These are phyloP conservation scores for Fusarium proliferatum DNA, from an alignment of 2,329 filamentous ascomycete species.

Conservation along the genomic window DNA sequence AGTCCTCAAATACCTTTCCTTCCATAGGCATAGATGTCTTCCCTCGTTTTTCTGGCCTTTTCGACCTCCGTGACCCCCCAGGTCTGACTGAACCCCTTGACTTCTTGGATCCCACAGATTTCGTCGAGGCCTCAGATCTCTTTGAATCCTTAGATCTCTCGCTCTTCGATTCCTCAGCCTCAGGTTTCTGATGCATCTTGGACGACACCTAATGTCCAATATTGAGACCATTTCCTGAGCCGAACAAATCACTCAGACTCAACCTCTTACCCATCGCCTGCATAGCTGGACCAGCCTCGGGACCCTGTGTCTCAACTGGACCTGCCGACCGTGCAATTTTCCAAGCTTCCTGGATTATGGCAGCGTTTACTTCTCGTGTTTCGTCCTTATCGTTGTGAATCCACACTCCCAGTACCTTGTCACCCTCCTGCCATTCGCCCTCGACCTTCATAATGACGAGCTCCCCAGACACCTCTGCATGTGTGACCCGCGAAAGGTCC, in stretches of 20 bases:
- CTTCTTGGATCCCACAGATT: not conserved
- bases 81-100: too few relatives aligned
- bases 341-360: constrained; percentile 58
- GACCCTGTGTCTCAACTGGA: constrained; percentile 43
- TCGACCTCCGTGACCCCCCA: not conserved
- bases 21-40: not conserved
- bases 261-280: constrained; percentile 58
- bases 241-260: constrained; percentile 60
- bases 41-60: not conserved
- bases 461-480: constrained; percentile 71
- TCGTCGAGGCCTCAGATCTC: not conserved
- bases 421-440: constrained; percentile 48
- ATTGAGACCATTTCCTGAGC: constrained; percentile 43
- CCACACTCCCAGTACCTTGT: constrained; percentile 64
- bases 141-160: not conserved
- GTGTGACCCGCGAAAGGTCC: constrained; percentile 68
- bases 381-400: constrained; percentile 63
- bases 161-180: not conserved
- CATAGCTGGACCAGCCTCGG: constrained; percentile 56
- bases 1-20: too few relatives aligned
- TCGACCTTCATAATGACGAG: constrained; percentile 63
- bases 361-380: constrained; percentile 55
- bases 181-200: constrained; percentile 1
- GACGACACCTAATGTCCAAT: constrained; percentile 33
- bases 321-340: constrained; percentile 49